phyloP scores from a whole-genome alignment of 129 eudicot species.

The Heracleum sosnowskyi region DNA sequence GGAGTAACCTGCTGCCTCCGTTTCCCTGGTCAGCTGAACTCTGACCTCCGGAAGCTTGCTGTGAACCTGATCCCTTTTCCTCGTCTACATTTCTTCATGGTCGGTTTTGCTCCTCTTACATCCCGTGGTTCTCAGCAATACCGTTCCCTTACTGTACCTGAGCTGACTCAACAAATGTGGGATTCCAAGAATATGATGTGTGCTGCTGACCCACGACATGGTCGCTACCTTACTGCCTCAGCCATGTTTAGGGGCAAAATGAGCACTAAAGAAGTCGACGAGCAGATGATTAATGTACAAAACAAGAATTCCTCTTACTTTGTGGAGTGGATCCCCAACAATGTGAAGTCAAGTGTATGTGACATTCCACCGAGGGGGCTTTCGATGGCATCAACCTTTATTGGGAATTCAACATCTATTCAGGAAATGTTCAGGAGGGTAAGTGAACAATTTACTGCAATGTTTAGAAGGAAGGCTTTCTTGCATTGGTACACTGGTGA shows the following conservation, averaged over 20 bases:
- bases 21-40: slow-evolving; percentile 27
- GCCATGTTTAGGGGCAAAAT: slow-evolving; percentile 53
- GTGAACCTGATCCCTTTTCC: slow-evolving; percentile 35
- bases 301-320: slow-evolving; percentile 54
- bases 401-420: slow-evolving; percentile 44
- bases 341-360: slow-evolving; percentile 53
- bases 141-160: slow-evolving; percentile 45
- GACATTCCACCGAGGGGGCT: slow-evolving; percentile 51
- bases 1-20: slow-evolving; percentile 31
- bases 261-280: slow-evolving; percentile 44
- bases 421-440: slow-evolving; percentile 45
- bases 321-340: slow-evolving; percentile 55
- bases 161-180: slow-evolving; percentile 51
- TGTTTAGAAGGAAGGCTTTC: slow-evolving; percentile 50
- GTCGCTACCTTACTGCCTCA: slow-evolving; percentile 41
- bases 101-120: slow-evolving; percentile 39
- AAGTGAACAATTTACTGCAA: slow-evolving; percentile 42
- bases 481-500: slow-evolving; percentile 54
- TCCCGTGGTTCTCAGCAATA: slow-evolving; percentile 52
- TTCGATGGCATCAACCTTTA: slow-evolving; percentile 45
- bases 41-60: slow-evolving; percentile 27
- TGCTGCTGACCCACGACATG: slow-evolving; percentile 42
- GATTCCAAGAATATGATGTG: slow-evolving; percentile 40
- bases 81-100: slow-evolving; percentile 34
- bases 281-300: slow-evolving; percentile 53